These are phyloP conservation scores for Obelidium mucronatum DNA, from an alignment of 192 early-diverging fungal genomes.

Conservation along the genomic window DNA sequence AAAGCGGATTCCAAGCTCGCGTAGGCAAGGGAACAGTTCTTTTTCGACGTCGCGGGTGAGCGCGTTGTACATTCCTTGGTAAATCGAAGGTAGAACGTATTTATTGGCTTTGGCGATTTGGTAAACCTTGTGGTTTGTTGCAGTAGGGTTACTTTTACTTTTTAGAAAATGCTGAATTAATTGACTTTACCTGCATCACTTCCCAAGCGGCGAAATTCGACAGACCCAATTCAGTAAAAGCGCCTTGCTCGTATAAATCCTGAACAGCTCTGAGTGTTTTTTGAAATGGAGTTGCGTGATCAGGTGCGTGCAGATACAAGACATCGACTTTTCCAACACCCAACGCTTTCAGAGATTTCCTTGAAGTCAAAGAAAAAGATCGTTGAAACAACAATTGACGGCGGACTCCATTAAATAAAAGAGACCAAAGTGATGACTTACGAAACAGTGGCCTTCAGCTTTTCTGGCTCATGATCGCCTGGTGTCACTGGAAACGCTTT, in stretches of 20 bases:
- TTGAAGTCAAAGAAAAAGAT: too few species aligned
- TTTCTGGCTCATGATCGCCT: conserved; percentile 48
- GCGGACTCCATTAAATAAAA: too few species aligned
- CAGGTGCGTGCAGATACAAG: conserved; percentile 70
- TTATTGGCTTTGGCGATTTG: conserved; percentile 51
- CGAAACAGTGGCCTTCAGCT: conserved; percentile 38
- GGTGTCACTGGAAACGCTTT: conserved; percentile 60
- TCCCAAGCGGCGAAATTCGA: conserved; percentile 53
- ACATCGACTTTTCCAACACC: conserved; percentile 59
- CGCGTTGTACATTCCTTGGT: conserved; percentile 53
- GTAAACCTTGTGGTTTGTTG: too few species aligned
- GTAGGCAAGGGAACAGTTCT: conserved; percentile 69
- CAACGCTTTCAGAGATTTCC: conserved; percentile 57
- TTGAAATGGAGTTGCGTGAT: conserved; percentile 59
- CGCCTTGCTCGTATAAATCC: conserved; percentile 60
- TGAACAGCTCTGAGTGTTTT: conserved; percentile 62
- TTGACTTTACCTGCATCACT: conserved; percentile 60
- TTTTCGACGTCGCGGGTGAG: conserved; percentile 42
- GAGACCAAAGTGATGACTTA: too few species aligned
- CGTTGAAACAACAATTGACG: too few species aligned
- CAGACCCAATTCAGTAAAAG: conserved; percentile 51
- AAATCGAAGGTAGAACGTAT: conserved; percentile 56
- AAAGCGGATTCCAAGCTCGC: conserved; percentile 64
- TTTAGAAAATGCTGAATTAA: too few species aligned
- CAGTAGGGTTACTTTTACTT: too few species aligned